Percentiles rank a stretch among this genome's conserved stretches.
phyloP scores from a whole-genome alignment of 106 monocot genomes.

The Phalaenopsis aphrodite region DNA sequence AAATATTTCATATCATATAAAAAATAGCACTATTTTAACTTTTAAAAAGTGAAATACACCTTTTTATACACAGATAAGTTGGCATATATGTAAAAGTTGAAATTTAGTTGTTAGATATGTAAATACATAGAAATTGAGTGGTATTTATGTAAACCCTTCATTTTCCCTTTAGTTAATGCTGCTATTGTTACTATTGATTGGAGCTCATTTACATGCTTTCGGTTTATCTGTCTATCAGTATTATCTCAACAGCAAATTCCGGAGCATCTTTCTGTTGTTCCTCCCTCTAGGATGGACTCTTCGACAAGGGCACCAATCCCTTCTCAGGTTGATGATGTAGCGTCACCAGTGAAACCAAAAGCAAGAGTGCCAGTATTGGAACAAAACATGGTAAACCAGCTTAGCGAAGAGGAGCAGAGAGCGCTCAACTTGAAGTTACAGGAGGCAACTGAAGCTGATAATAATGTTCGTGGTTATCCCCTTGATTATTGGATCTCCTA shows the following conservation, averaged over 20 bases:
- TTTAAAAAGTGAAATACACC: too few relatives aligned
- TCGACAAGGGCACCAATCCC: conserved; percentile 37
- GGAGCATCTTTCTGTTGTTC: conserved; percentile 30
- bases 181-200: not conserved
- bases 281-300: conserved; percentile 37
- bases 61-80: too few relatives aligned
- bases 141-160: too few relatives aligned
- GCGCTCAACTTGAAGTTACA: conserved; percentile 21
- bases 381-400: conserved; percentile 30
- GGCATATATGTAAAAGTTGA: too few relatives aligned
- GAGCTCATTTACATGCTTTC: not conserved
- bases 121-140: too few relatives aligned
- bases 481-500: not conserved
- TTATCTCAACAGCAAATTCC: conserved; percentile 40
- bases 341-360: conserved; percentile 32
- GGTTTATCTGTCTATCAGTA: conserved; percentile 23
- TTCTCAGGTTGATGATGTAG: conserved; percentile 25
- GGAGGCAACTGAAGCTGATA: conserved; percentile 37
- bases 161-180: not conserved
- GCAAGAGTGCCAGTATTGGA: conserved; percentile 27
- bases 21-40: too few relatives aligned
- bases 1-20: too few relatives aligned
- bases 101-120: too few relatives aligned
- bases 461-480: conserved; percentile 29
- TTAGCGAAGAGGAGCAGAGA: conserved; percentile 33